These are phyloP conservation scores for Saccharomycopsis sp. DNA, from an alignment of 805 yeast species.

Conservation along the genomic window DNA sequence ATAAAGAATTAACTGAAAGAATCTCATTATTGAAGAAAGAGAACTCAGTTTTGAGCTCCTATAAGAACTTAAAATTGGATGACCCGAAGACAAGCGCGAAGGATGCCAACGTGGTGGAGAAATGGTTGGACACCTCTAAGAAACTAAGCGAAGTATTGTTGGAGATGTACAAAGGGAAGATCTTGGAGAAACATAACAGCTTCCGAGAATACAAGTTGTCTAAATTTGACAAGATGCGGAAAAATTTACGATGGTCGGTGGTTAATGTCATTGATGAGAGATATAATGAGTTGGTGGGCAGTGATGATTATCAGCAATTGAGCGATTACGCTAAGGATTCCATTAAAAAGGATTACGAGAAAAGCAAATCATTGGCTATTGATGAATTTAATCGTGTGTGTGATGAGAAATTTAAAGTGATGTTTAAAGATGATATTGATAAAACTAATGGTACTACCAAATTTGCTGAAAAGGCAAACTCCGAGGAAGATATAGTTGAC, in stretches of 20 bases:
- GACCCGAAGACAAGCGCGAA: neutral
- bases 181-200: constrained; percentile 14
- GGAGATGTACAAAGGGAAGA: constrained; percentile 10
- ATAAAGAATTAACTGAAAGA: neutral
- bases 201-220: constrained; percentile 17
- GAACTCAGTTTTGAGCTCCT: constrained; percentile 8
- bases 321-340: constrained; percentile 14
- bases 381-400: constrained; percentile 14
- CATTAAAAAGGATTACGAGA: constrained; percentile 12
- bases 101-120: constrained; percentile 12
- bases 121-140: constrained; percentile 13
- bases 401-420: constrained; percentile 13
- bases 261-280: constrained; percentile 11
- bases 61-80: constrained; percentile 11
- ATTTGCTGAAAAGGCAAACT: constrained; percentile 6
- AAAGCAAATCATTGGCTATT: constrained; percentile 8
- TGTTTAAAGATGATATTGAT: constrained; percentile 18
- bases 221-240: constrained; percentile 16
- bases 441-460: neutral
- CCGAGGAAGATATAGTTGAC: constrained; percentile 17
- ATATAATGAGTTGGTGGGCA: constrained; percentile 8
- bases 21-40: constrained; percentile 8
- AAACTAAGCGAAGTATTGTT: constrained; percentile 7
- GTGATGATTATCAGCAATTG: constrained; percentile 9
- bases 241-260: constrained; percentile 8